Evolutionary conservation across 768 basidiomycete species (phyloP).

Genomic region (Lactarius akahatsu): DNA sequence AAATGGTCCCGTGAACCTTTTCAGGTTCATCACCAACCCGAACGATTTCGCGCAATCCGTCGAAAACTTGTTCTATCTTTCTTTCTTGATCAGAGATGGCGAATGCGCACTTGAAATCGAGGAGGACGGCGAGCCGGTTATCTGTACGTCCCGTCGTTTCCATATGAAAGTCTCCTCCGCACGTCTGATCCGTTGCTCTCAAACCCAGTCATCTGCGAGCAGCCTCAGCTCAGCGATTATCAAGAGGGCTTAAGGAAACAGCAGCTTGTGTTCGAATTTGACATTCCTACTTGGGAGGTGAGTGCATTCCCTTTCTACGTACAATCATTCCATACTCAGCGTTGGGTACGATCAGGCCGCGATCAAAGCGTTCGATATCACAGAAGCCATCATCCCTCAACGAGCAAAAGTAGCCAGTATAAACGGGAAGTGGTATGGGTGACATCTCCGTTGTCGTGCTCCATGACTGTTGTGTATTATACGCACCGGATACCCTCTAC

Average conservation of each 20-base stretch:
- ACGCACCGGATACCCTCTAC: constrained; percentile 14
- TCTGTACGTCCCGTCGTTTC: constrained; percentile 52
- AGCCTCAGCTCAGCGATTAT: constrained; percentile 64
- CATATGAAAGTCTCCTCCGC: background rate
- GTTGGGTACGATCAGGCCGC: constrained; percentile 58
- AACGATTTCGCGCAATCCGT: constrained; percentile 89
- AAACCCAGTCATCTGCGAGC: constrained; percentile 56
- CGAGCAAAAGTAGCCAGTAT: constrained; percentile 57
- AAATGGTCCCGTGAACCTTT: constrained; percentile 66
- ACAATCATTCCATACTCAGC: background rate
- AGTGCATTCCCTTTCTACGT: constrained; percentile 28
- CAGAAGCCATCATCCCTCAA: constrained; percentile 69
- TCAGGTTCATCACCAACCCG: constrained; percentile 87
- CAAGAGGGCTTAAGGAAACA: constrained; percentile 62
- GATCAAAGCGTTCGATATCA: constrained; percentile 84
- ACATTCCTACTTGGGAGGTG: constrained; percentile 88
- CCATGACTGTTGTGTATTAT: background rate
- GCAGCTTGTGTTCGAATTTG: constrained; percentile 90
- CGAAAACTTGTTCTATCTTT: constrained; percentile 94
- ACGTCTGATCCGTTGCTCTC: background rate
- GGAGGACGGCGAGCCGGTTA: constrained; percentile 66
- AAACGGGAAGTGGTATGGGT: constrained; percentile 76
- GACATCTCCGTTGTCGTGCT: constrained; percentile 2
- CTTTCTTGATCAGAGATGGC: constrained; percentile 88
- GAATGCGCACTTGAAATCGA: constrained; percentile 70